These are phyloP conservation scores for Zygosaccharomyces pseudobailii DNA, from an alignment of 1,139 yeast species.

Conservation along the genomic window DNA sequence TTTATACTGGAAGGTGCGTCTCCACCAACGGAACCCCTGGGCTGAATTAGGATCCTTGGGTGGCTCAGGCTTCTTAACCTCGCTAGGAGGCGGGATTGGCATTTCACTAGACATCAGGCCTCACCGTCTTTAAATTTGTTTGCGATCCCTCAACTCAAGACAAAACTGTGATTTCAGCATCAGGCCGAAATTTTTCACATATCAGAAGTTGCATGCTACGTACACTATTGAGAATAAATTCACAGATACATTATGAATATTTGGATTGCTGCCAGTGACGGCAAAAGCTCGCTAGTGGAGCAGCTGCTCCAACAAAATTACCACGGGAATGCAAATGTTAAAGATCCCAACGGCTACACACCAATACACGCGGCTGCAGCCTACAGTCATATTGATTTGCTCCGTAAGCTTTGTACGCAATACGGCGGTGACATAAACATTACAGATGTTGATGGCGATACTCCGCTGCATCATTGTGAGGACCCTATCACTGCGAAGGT, in stretches of 20 bases:
- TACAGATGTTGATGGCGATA: constrained; percentile 85
- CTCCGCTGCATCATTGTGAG: constrained; percentile 91
- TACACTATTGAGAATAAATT: neutral
- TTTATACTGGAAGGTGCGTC: constrained; percentile 63
- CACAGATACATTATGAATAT: constrained; percentile 46
- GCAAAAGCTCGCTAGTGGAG: constrained; percentile 57
- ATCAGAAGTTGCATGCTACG: constrained; percentile 3
- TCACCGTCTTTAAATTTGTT: neutral
- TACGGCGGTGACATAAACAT: constrained; percentile 77
- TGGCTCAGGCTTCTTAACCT: constrained; percentile 16
- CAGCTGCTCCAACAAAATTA: constrained; percentile 46
- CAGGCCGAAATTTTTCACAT: neutral
- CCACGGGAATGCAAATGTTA: constrained; percentile 56
- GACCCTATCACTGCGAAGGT: constrained; percentile 57
- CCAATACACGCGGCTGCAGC: constrained; percentile 97
- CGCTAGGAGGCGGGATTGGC: constrained; percentile 14
- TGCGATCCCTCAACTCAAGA: neutral
- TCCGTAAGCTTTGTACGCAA: constrained; percentile 49
- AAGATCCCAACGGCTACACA: constrained; percentile 91
- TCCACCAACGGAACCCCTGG: constrained; percentile 75
- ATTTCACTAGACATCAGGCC: constrained; percentile 4
- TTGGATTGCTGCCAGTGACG: constrained; percentile 95
- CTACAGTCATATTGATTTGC: constrained; percentile 71
- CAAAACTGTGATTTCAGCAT: neutral
- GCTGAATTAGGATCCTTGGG: constrained; percentile 16